Evolutionary conservation across 805 yeast genomes (phyloP).

Genomic region (Kluyveromyces starmeri): DNA sequence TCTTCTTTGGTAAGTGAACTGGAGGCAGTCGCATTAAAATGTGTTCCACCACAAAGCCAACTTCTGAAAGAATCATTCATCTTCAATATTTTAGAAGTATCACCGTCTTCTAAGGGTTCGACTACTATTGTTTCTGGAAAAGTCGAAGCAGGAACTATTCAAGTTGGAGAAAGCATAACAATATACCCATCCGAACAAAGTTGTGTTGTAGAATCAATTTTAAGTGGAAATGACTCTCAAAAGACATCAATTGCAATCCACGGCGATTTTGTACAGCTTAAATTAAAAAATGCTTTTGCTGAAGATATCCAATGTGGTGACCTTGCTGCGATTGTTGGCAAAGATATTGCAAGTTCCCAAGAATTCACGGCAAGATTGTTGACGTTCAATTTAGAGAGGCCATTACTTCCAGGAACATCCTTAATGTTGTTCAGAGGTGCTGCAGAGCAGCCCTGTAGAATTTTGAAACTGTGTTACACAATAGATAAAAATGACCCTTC

Average conservation of each 20-base stretch:
- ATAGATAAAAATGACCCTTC: conserved; percentile 77
- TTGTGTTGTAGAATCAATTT: conserved; percentile 32
- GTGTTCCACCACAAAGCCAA: conserved; percentile 12
- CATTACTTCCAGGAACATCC: conserved; percentile 72
- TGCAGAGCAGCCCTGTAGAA: conserved; percentile 58
- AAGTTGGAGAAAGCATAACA: conserved; percentile 57
- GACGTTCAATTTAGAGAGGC: conserved; percentile 60
- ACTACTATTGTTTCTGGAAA: conserved; percentile 54
- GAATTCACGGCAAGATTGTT: conserved; percentile 47
- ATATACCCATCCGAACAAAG: conserved; percentile 43
- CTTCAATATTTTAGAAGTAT: conserved; percentile 57
- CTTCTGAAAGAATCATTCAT: conserved; percentile 38
- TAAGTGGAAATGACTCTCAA: conserved; percentile 16
- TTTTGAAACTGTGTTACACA: conserved; percentile 37
- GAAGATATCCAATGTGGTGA: conserved; percentile 58
- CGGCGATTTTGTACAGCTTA: conserved; percentile 48
- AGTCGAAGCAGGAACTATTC: conserved; percentile 57
- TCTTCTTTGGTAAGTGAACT: conserved; percentile 79
- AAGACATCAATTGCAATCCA: conserved; percentile 34
- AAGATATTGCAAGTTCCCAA: conserved; percentile 38
- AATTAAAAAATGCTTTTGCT: conserved; percentile 26
- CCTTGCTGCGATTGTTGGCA: conserved; percentile 43
- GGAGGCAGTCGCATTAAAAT: conserved; percentile 37
- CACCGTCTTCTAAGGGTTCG: conserved; percentile 38
- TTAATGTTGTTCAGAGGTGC: conserved; percentile 72